Percentiles rank a stretch among this genome's conserved stretches.
Evolutionary conservation across 768 basidiomycete species (phyloP).

Genomic region (Kwoniella sp.): DNA sequence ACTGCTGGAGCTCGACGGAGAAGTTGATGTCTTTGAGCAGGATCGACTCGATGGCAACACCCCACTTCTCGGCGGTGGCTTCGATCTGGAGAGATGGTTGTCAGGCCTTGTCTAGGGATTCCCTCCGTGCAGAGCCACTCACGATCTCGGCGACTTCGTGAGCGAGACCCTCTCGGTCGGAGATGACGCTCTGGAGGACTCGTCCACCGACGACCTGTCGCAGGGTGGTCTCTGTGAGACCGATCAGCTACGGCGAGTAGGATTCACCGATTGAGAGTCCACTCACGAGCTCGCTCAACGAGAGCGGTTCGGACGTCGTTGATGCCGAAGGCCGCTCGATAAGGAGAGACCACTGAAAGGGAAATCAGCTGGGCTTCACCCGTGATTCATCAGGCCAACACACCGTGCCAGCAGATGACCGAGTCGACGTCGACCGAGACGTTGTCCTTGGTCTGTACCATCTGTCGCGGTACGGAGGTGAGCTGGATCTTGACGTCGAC

Average conservation of each 20-base stretch:
- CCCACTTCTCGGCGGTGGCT: constrained; percentile 66
- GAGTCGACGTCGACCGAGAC: constrained; percentile 77
- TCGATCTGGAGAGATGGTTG: constrained; percentile 30
- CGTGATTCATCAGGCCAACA: constrained; percentile 4
- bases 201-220: constrained; percentile 93
- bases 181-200: constrained; percentile 88
- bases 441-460: constrained; percentile 90
- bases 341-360: constrained; percentile 56
- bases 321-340: constrained; percentile 92
- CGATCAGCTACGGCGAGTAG: constrained; percentile 54
- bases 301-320: constrained; percentile 65
- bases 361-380: constrained; percentile 6
- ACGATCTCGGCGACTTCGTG: constrained; percentile 50
- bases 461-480: constrained; percentile 52
- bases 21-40: constrained; percentile 65
- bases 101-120: not conserved
- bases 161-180: constrained; percentile 74
- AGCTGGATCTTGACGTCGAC: constrained; percentile 96
- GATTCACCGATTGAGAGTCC: not conserved
- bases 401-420: constrained; percentile 57
- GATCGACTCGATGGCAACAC: constrained; percentile 92
- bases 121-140: constrained; percentile 2
- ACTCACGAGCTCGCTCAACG: constrained; percentile 50
- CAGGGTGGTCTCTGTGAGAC: constrained; percentile 80
- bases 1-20: constrained; percentile 80